Base-by-base conservation (phyloP, 2,329 filamentous ascomycete genomes). In the Annulohypoxylon truncatum region DNA sequence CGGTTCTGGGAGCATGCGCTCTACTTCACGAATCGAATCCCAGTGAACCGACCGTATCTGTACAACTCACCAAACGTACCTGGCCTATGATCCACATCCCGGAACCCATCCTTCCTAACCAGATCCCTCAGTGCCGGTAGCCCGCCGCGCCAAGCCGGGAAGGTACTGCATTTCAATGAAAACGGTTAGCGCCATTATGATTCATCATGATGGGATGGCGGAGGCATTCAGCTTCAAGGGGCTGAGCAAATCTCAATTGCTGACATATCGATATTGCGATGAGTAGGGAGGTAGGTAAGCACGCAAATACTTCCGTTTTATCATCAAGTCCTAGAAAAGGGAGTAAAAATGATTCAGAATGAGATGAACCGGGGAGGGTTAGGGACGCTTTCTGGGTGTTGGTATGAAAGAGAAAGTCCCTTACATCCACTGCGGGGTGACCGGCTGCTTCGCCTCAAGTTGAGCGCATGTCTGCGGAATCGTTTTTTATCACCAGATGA, bases 41-140 rank as follows among this genome's bases (percentile, higher is more conserved):
- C 77, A 79, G n/a, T 77, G 70, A 7, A 79, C 73, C 0, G 76
- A 0, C 77, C 77, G 29, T 78, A 77, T 1, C 77, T 59, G 8
- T 79, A 79, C 40, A 79, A 15, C 46, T 79, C 77, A 0, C 76
- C 77, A 60, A 76, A 78, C 0, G 77, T 79, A 0, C 76, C 77
- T 0, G 71, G 74, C 3, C 77, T 71, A n/a, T 78, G 71, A 10
- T 73, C 71, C 0, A 72, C 72, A 26, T 79, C 77, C 29, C 33
- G 31, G 6, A 71, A 73, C 2, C 62, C 73, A 2, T 72, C 54
- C 56, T 40, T 66, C 44, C 63, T 59, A 35, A 79, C 55, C 4
- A 79, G 46, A 31, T 79, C 77, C 6, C 77, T 77, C 0, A 79
- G 65, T 3, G 77, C 76, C 0, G 74, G 76, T 0, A 62, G 18